Percentiles rank a stretch among this genome's conserved stretches.
phyloP scores from a whole-genome alignment of 768 basidiomycete genomes.

The Boletellus emodensis region DNA sequence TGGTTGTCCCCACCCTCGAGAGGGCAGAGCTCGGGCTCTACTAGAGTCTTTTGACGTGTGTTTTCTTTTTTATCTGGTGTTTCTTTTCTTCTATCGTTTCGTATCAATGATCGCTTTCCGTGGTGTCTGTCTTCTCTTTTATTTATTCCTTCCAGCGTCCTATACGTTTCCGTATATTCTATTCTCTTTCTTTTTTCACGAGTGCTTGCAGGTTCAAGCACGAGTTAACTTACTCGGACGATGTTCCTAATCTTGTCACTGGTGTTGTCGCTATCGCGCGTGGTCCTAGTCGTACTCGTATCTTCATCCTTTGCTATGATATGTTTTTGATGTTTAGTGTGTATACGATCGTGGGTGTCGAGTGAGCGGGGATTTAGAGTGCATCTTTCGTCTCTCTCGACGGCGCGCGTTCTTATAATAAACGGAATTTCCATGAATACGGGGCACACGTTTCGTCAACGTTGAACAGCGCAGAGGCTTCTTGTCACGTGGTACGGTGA shows the following conservation, averaged over 20 bases:
- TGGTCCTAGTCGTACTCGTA: constrained; percentile 9
- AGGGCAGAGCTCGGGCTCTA: constrained; percentile 30
- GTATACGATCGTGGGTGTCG: too few species aligned
- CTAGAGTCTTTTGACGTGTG: constrained; percentile 28
- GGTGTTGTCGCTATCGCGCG: constrained; percentile 9
- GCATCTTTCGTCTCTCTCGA: too few species aligned
- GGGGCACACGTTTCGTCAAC: too few species aligned
- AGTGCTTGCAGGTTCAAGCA: constrained; percentile 26
- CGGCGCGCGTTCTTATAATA: too few species aligned
- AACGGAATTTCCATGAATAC: too few species aligned
- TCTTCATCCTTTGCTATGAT: constrained; percentile 8
- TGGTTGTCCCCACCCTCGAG: constrained; percentile 29
- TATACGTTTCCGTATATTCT: constrained; percentile 23
- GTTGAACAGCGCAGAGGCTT: too few species aligned
- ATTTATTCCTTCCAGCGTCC: constrained; percentile 4
- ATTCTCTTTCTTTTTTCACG: constrained; percentile 10
- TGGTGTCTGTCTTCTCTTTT: neutral
- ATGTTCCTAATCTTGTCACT: constrained; percentile 22
- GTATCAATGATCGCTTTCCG: constrained; percentile 1
- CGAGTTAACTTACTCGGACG: constrained; percentile 32
- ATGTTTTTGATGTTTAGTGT: constrained; percentile 8
- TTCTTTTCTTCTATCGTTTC: neutral
- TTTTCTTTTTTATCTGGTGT: neutral
- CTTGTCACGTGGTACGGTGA: too few species aligned
- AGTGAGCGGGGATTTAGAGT: too few species aligned